Percentiles rank a stretch among this genome's conserved stretches.
These are phyloP conservation scores for Daedaleopsis nitida DNA, from an alignment of 768 basidiomycete species.

Conservation along the genomic window DNA sequence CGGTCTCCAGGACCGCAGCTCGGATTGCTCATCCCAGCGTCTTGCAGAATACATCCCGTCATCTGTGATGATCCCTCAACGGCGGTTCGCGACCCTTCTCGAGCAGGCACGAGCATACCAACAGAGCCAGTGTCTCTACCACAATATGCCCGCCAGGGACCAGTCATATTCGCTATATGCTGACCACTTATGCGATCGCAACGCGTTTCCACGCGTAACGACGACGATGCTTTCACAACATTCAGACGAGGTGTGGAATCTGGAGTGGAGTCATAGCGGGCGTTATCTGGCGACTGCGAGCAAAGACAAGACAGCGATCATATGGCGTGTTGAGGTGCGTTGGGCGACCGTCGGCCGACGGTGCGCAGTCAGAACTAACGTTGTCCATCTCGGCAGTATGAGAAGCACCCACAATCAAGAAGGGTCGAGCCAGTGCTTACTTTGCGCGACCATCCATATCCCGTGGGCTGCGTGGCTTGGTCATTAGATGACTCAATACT, in stretches of 20 bases:
- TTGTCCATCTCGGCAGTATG: constrained; percentile 36
- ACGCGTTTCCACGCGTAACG: constrained; percentile 82
- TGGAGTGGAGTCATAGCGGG: constrained; percentile 95
- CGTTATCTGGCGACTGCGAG: constrained; percentile 83
- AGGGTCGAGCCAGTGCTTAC: constrained; percentile 62
- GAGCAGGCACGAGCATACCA: constrained; percentile 85
- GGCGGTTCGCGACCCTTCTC: constrained; percentile 82
- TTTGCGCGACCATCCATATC: constrained; percentile 75
- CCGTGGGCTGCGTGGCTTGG: constrained; percentile 88
- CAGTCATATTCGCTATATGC: constrained; percentile 78
- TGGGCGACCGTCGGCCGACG: background rate
- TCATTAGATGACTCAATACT: constrained; percentile 86
- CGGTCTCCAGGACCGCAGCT: constrained; percentile 21
- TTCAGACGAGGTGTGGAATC: constrained; percentile 92
- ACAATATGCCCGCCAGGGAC: constrained; percentile 65
- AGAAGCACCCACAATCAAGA: constrained; percentile 49
- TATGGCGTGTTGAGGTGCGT: constrained; percentile 85
- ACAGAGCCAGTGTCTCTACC: constrained; percentile 80
- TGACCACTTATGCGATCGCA: constrained; percentile 83
- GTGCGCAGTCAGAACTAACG: constrained; percentile 15
- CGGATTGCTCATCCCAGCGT: background rate
- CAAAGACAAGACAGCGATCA: constrained; percentile 83
- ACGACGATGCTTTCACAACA: constrained; percentile 87
- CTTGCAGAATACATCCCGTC: constrained; percentile 84
- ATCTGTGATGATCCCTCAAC: constrained; percentile 89